phyloP scores from a whole-genome alignment of 2,329 filamentous ascomycete genomes.

The Diaporthe sp. region DNA sequence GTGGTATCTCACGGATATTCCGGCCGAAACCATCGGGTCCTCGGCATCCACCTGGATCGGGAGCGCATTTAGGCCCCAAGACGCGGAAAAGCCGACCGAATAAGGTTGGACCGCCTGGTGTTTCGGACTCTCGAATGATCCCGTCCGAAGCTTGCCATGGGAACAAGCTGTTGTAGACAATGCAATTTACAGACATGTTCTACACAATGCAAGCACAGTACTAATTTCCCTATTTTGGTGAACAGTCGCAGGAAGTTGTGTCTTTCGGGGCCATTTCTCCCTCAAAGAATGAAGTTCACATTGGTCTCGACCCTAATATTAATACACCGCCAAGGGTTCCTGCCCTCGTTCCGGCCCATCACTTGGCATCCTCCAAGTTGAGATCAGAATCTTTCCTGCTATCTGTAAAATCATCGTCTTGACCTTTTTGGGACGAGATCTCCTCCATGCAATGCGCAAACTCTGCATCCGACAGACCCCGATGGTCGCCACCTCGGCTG shows the following conservation, averaged over 20 bases:
- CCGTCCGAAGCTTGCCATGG: neutral
- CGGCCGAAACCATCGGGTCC: neutral
- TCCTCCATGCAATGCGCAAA: slow-evolving; percentile 1
- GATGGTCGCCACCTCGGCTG: neutral
- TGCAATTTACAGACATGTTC: neutral
- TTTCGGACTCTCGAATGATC: neutral
- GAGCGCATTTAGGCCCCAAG: neutral
- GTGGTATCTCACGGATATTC: neutral
- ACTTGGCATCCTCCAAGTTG: neutral
- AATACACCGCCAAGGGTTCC: neutral
- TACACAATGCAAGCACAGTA: neutral
- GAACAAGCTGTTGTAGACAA: neutral
- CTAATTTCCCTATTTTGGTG: neutral
- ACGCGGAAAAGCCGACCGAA: neutral
- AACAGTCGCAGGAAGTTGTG: neutral
- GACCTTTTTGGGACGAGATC: neutral
- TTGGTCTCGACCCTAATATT: neutral
- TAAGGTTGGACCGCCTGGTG: neutral
- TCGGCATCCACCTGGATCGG: neutral
- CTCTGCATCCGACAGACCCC: neutral
- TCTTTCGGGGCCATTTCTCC: neutral
- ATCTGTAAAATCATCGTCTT: neutral
- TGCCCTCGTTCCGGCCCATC: neutral
- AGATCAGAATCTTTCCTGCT: slow-evolving; percentile 7
- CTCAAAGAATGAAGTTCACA: neutral